Conservation (phyloP, 1,139 yeast species). For the Yamadazyma atmosphaerica region DNA sequence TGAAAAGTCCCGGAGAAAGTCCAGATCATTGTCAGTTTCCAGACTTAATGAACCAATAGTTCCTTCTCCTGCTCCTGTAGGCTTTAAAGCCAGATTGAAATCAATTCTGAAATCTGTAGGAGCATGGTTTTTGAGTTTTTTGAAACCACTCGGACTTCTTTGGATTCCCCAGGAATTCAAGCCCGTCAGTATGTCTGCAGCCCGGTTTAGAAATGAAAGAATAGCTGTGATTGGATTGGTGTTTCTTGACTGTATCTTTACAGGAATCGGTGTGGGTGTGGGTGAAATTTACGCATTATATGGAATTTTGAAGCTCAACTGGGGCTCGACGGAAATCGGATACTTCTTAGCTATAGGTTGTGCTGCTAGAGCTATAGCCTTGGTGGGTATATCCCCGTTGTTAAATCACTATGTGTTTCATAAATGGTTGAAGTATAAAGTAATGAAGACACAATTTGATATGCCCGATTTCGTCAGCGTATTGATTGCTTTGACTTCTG, state of each 20-base stretch:
- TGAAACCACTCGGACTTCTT: conserved; percentile 48
- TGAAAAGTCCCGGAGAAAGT: conserved; percentile 41
- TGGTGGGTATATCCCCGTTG: conserved; percentile 35
- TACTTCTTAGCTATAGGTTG: conserved; percentile 56
- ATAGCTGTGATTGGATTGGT: conserved; percentile 45
- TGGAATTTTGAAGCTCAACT: conserved; percentile 55
- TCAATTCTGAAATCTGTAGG: background rate
- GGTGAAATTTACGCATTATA: conserved; percentile 50
- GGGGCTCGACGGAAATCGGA: conserved; percentile 62
- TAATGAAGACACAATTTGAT: conserved; percentile 50
- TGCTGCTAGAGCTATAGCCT: conserved; percentile 32
- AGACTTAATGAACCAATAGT: conserved; percentile 1
- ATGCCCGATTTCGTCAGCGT: conserved; percentile 48
- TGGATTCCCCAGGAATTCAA: conserved; percentile 36
- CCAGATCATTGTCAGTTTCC: conserved; percentile 34
- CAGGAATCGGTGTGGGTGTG: conserved; percentile 34
- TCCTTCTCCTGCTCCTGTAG: background rate
- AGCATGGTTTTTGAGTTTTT: conserved; percentile 17
- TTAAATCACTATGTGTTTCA: conserved; percentile 30
- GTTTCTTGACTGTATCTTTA: conserved; percentile 39
- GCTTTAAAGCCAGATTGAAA: background rate
- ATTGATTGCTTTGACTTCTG: conserved; percentile 28
- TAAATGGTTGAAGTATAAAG: conserved; percentile 27
- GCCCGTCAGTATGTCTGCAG: conserved; percentile 12
- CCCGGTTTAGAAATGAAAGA: conserved; percentile 20